Base-by-base conservation (phyloP, 306 rosid genomes). In the Trifolium repens region DNA sequence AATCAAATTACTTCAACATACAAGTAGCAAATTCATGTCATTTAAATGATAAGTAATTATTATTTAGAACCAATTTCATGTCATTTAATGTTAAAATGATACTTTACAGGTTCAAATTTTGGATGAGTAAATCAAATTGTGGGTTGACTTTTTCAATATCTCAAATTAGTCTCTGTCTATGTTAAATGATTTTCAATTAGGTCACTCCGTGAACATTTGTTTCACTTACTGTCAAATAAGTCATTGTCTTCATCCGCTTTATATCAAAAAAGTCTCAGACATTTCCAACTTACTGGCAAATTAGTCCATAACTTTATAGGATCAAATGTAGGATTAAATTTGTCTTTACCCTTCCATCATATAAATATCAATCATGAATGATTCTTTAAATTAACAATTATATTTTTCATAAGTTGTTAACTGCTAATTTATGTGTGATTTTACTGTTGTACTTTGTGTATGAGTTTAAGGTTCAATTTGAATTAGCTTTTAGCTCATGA, bases 361-460 rank as follows among this genome's bases (percentile, higher is more conserved):
- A 49, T 7, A 12, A 40, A 17, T 16, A 57, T 57, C 39, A 57
- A n/a, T 42, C 55, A 34, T 8, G 71, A 47, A 57, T 24, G 35
- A 24, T 73, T 47, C 65, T 73, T 42, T 16, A 32, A 14, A 39
- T 60, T 5, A 62, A 43, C 72, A 39, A 16, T 19, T 24, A 44
- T 70, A 53, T 69, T 17, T 69, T 69, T 9, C 44, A 27, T 17
- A 67, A 14, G n/a, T 4, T 13, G 26, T 34, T 27, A 26, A 69
- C 4, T 39, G 8, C 32, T 12, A 15, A 15, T 32, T 9, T 60
- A 15, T n/a, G 17, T 63, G 26, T 12, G 16, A 32, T 65, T 44
- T 37, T 82, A 30, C 32, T 27, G 34, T 7, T 79, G 52, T 79
- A 65, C 39, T 26, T 63, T 63, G 8, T 39, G 8, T 12, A 66